Base-by-base conservation (phyloP, 2,329 filamentous ascomycete species). In the Aspergillus fijiensis region DNA sequence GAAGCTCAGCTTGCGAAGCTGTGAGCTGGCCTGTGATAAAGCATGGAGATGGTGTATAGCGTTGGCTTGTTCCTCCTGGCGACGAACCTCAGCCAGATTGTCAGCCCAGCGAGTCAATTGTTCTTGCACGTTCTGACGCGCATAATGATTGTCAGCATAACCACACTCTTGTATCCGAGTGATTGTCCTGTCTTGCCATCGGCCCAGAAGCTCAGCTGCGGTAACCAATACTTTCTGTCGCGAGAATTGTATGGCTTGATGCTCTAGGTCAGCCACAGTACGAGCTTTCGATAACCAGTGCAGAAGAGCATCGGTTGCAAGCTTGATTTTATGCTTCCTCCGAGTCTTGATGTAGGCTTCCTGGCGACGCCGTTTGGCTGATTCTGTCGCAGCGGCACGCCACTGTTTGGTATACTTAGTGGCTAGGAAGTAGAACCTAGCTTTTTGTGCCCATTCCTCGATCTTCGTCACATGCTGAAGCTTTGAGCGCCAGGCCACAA, bases 1-100 rank as follows among this genome's bases (percentile, higher is more conserved):
- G 72, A 86, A 82, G 56, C 83, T 84, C n/a, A 87, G 73, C 66
- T 81, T 84, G 68, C 83, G 84, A 59, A 87, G 73, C 25, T 77
- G 78, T 14, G 73, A 74, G 11, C 77, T 76, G 14, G 83, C 80
- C 4, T 79, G 72, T 25, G 78, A 73, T 12, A 82, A 77, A 4
- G 80, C 72, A 48, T 79, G 80, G 59, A 82, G 76, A 27, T 80
- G 77, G 54, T 78, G 70, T 39, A 84, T 75, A 1, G 74, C 70
- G 3, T 75, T 60, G 12, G 84, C 84, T 67, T 81, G 77, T 25
- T 78, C 73, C 55, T 78, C 70, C 64, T 78, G 62, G 25, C 73
- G 69, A 35, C 69, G 72, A 58, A 69, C 68, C 45, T 70, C 68
- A 45, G 74, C 67, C 27, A 71, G 72, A 12, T 63, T 66, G 54